Evolutionary conservation across 2,329 filamentous ascomycete genomes (phyloP).

Genomic region (Aureobasidium melanogenum): DNA sequence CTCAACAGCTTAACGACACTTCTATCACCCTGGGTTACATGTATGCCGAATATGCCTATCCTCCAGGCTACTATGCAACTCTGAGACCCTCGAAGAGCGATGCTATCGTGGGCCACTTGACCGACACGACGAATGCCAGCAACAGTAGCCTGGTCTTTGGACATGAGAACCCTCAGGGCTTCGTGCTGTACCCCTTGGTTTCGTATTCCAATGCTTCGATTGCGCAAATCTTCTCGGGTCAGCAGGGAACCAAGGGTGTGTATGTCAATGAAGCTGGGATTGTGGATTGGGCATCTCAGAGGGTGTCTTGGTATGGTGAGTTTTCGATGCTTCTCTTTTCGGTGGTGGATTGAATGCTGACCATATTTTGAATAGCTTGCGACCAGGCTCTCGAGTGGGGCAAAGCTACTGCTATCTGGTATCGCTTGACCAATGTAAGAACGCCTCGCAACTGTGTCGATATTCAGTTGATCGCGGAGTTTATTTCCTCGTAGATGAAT

Average conservation of each 20-base stretch:
- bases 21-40: conserved; percentile 15
- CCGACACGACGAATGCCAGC: conserved; percentile 12
- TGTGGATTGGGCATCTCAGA: conserved; percentile 13
- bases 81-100: conserved; percentile 7
- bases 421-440: conserved; percentile 11
- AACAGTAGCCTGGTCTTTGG: conserved; percentile 12
- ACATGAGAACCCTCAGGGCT: conserved; percentile 6
- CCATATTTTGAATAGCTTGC: neutral
- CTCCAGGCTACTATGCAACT: conserved; percentile 13
- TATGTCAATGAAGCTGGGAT: conserved; percentile 13
- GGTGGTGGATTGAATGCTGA: neutral
- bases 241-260: conserved; percentile 14
- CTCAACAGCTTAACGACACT: conserved; percentile 9
- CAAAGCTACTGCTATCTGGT: conserved; percentile 13
- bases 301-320: conserved; percentile 15
- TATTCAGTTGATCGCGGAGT: conserved; percentile 6
- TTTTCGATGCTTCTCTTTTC: neutral
- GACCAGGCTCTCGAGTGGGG: conserved; percentile 13
- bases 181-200: conserved; percentile 10
- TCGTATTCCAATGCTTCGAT: conserved; percentile 9
- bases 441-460: conserved; percentile 8
- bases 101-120: conserved; percentile 13
- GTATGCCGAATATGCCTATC: conserved; percentile 14
- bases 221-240: conserved; percentile 14
- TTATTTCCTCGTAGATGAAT: neutral